Percentiles rank a stretch among this genome's conserved stretches.
phyloP scores from a whole-genome alignment of 306 rosid species.

The Cotoneaster glaucophyllus region DNA sequence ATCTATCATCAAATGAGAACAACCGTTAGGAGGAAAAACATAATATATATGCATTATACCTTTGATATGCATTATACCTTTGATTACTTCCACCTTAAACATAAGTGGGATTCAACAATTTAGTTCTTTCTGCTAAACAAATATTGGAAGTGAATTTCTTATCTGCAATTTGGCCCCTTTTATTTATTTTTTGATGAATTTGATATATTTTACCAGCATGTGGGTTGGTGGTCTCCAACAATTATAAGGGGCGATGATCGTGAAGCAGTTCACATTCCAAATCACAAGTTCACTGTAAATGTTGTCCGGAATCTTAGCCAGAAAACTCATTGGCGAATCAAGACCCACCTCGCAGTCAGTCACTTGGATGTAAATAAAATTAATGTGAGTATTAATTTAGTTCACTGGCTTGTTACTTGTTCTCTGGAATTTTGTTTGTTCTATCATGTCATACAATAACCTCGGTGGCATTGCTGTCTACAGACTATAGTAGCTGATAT shows the following conservation, averaged over 20 bases:
- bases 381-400: slow-evolving; percentile 58
- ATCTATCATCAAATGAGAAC: not conserved
- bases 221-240: slow-evolving; percentile 99
- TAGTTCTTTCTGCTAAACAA: not conserved
- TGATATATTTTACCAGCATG: slow-evolving; percentile 54
- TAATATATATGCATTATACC: not conserved
- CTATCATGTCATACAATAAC: slow-evolving; percentile 13
- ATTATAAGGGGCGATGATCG: slow-evolving; percentile 98
- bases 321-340: slow-evolving; percentile 98
- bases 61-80: slow-evolving; percentile 1
- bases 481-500: slow-evolving; percentile 93
- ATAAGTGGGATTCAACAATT: not conserved
- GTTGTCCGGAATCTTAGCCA: slow-evolving; percentile 94
- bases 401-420: slow-evolving; percentile 13
- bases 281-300: slow-evolving; percentile 92
- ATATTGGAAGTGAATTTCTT: not conserved
- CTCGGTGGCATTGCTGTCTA: slow-evolving; percentile 14
- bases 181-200: not conserved
- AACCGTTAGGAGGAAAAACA: not conserved
- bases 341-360: slow-evolving; percentile 81
- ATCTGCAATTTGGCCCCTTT: not conserved
- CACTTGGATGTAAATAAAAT: slow-evolving; percentile 92
- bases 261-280: slow-evolving; percentile 98
- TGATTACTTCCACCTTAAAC: not conserved
- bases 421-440: slow-evolving; percentile 11